phyloP scores from a whole-genome alignment of 108 stramenopile genomes.

The Cafeteria roenbergensis region DNA sequence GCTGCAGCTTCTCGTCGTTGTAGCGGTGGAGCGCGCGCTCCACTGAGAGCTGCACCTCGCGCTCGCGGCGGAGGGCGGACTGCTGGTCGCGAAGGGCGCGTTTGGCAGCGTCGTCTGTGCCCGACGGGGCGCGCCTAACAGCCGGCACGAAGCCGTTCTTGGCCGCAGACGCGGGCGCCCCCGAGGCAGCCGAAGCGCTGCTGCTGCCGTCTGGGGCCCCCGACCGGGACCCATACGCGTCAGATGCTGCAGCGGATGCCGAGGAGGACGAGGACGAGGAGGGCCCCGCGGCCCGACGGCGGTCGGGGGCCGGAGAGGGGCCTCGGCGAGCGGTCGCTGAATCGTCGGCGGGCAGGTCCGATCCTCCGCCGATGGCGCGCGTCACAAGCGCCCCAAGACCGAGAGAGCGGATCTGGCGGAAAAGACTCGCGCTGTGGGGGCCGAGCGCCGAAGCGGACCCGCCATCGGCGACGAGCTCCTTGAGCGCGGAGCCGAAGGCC shows the following conservation, averaged over 20 bases:
- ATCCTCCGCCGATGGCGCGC: background rate
- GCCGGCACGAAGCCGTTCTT: background rate
- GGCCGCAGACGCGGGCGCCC: background rate
- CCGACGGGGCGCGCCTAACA: background rate
- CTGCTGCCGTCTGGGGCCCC: constrained; percentile 5
- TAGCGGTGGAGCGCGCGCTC: constrained; percentile 26
- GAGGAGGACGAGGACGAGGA: background rate
- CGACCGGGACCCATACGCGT: background rate
- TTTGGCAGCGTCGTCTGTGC: constrained; percentile 2
- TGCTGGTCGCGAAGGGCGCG: constrained; percentile 22
- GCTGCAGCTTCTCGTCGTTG: background rate
- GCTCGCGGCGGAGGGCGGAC: constrained; percentile 24
- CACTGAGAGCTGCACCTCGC: constrained; percentile 23
- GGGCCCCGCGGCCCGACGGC: background rate
- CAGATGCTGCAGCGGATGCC: no score
- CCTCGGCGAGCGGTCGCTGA: background rate
- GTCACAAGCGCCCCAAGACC: background rate
- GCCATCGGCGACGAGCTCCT: background rate
- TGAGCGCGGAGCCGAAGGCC: constrained; percentile 13
- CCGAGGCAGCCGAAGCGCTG: background rate
- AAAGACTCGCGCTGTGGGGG: background rate
- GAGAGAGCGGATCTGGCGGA: background rate
- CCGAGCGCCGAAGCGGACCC: background rate
- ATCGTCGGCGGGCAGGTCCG: no score
- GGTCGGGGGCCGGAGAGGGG: background rate